phyloP scores from a whole-genome alignment of 1,284 basidiomycete genomes.

The Sphaerobolus stellatus region DNA sequence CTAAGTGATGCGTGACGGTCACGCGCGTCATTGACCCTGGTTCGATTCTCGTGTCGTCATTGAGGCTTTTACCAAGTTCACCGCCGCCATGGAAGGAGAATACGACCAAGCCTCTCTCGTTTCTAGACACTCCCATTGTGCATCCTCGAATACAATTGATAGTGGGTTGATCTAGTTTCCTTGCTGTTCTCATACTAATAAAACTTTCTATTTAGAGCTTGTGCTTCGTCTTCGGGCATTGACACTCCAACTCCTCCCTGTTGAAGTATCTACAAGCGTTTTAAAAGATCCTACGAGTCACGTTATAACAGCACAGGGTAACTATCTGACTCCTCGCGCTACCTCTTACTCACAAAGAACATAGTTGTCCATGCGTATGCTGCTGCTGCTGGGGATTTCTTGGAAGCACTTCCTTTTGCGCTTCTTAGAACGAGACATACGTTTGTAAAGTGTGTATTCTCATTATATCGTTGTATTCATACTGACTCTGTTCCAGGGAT shows the following conservation, averaged over 20 bases:
- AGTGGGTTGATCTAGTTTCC: constrained; percentile 45
- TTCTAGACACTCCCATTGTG: constrained; percentile 48
- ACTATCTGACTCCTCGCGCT: background rate
- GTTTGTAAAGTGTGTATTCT: constrained; percentile 55
- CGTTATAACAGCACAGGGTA: constrained; percentile 56
- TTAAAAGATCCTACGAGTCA: constrained; percentile 68
- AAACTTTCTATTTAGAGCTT: constrained; percentile 54
- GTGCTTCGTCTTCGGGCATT: constrained; percentile 79
- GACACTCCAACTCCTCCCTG: constrained; percentile 74
- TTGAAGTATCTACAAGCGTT: constrained; percentile 65
- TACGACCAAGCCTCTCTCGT: constrained; percentile 49
- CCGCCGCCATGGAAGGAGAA: constrained; percentile 30
- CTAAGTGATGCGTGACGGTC: background rate
- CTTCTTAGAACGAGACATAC: constrained; percentile 77
- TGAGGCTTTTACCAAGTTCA: background rate
- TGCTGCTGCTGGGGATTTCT: constrained; percentile 73
- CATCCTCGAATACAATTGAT: constrained; percentile 68
- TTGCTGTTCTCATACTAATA: background rate
- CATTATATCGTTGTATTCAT: background rate
- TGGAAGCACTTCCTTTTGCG: constrained; percentile 77
- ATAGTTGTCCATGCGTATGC: constrained; percentile 64
- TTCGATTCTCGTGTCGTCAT: background rate
- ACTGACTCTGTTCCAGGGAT: constrained; percentile 35
- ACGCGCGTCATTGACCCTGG: background rate
- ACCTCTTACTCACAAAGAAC: background rate